Conservation (phyloP, 768 basidiomycete species). For the Wakefieldia striispora region DNA sequence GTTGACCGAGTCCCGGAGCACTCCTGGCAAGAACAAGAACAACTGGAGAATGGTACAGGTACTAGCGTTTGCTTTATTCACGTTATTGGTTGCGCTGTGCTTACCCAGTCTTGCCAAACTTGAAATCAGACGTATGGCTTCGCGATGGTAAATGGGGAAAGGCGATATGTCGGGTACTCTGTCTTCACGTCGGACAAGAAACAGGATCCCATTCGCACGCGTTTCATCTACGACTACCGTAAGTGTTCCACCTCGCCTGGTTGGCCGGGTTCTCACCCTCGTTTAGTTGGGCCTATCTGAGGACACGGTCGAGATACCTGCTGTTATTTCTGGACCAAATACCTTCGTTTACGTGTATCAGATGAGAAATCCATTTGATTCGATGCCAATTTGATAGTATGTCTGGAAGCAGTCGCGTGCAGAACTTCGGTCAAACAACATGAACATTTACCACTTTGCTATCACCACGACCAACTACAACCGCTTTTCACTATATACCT, state of each 20-base stretch:
- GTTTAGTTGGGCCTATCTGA: slow-evolving; percentile 20
- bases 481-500: no score
- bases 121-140: slow-evolving; percentile 57
- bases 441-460: no score
- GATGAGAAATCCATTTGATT: no score
- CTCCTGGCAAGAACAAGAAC: slow-evolving; percentile 56
- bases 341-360: neutral
- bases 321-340: neutral
- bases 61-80: slow-evolving; percentile 9
- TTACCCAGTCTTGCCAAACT: neutral
- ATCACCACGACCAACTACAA: no score
- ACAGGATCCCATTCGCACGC: slow-evolving; percentile 51
- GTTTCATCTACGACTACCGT: slow-evolving; percentile 70
- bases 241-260: slow-evolving; percentile 24
- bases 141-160: slow-evolving; percentile 54
- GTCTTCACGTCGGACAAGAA: slow-evolving; percentile 60
- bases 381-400: no score
- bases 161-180: slow-evolving; percentile 59
- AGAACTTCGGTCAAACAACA: no score
- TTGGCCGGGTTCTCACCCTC: slow-evolving; percentile 11
- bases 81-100: neutral
- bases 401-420: no score
- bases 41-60: slow-evolving; percentile 70
- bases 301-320: neutral
- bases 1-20: slow-evolving; percentile 45